These are phyloP conservation scores for Paramecium sexaurelia DNA, from an alignment of 73 alveolate genomes.

Conservation along the genomic window DNA sequence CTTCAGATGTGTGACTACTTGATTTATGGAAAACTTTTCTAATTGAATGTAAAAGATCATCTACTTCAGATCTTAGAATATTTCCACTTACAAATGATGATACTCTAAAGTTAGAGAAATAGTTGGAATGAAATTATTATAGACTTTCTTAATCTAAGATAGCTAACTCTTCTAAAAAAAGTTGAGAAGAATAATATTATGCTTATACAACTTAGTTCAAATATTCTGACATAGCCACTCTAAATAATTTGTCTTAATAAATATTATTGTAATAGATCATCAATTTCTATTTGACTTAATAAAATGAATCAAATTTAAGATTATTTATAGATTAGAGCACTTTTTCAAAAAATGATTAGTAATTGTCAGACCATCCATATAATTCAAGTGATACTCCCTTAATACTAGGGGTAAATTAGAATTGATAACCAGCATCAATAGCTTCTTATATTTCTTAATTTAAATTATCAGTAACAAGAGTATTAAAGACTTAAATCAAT, in stretches of 20 bases:
- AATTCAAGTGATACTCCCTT: conserved; percentile 48
- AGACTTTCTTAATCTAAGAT: neutral
- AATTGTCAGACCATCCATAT: conserved; percentile 47
- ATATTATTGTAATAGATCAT: conserved; percentile 5
- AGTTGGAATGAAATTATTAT: neutral
- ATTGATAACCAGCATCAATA: conserved; percentile 54
- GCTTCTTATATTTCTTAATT: conserved; percentile 28
- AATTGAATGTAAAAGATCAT: conserved; percentile 3
- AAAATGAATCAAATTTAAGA: neutral
- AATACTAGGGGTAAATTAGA: neutral
- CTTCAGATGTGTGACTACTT: neutral
- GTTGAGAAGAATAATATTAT: neutral
- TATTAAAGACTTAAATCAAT: conserved; percentile 9
- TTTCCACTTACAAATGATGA: conserved; percentile 24
- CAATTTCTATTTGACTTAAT: conserved; percentile 19
- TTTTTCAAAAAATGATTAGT: neutral
- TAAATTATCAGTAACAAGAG: conserved; percentile 19
- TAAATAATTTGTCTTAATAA: conserved; percentile 40
- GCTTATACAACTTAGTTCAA: neutral
- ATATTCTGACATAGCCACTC: conserved; percentile 52
- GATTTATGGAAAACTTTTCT: conserved; percentile 46
- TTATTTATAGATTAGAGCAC: neutral
- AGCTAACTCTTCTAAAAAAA: neutral
- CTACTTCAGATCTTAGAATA: conserved; percentile 22
- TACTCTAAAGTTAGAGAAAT: conserved; percentile 32